A percentile compares a stretch with the other conserved stretches of the same genome.
phyloP scores from a whole-genome alignment of 441 rosid species.

The Syzygium malaccense region DNA sequence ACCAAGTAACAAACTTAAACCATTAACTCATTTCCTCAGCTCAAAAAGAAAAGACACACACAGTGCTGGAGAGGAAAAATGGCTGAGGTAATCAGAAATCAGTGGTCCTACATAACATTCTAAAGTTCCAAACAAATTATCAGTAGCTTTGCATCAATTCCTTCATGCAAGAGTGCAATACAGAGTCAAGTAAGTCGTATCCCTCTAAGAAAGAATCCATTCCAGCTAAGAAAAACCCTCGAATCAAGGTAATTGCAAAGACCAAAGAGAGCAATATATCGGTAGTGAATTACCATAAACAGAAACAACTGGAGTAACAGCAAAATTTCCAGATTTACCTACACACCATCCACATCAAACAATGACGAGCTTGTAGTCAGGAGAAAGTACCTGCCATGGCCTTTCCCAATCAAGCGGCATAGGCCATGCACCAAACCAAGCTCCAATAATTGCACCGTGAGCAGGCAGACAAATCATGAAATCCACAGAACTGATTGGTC shows the following conservation, averaged over 20 bases:
- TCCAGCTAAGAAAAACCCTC: not conserved
- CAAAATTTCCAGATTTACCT: not conserved
- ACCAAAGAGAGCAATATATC: not conserved
- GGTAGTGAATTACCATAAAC: not conserved
- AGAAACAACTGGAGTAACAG: not conserved
- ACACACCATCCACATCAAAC: not conserved
- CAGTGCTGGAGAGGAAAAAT: not conserved
- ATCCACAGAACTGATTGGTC: slow-evolving; percentile 40
- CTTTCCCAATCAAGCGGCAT: slow-evolving; percentile 99
- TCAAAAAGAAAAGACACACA: not conserved
- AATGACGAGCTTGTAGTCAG: not conserved
- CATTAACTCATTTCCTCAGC: not conserved
- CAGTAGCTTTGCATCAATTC: not conserved
- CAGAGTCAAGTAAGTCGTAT: not conserved
- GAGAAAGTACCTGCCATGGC: slow-evolving; percentile 67
- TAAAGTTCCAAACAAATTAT: not conserved
- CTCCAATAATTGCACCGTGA: slow-evolving; percentile 74
- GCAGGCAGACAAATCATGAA: slow-evolving; percentile 68
- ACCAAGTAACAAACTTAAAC: not conserved
- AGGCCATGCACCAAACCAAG: slow-evolving; percentile 98
- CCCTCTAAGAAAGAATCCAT: not conserved
- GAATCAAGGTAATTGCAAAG: not conserved
- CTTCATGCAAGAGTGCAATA: not conserved
- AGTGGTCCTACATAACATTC: not conserved
- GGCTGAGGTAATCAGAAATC: not conserved